Evolutionary conservation across 768 basidiomycete species (phyloP), one percentile per base, ranked within the genome.

Genomic region (Suillus hirtellus): DNA sequence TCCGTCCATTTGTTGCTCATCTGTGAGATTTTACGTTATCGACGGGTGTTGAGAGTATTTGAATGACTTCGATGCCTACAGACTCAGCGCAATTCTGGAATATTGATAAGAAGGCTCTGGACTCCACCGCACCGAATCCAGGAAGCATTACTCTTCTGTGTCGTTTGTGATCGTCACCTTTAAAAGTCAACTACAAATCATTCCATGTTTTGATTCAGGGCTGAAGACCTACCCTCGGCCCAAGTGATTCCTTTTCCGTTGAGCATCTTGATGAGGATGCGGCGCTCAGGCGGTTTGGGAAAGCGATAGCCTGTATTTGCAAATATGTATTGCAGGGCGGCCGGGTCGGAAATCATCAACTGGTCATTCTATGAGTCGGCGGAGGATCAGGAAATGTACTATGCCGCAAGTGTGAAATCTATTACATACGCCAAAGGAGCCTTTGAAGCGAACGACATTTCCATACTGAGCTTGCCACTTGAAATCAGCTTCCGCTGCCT

Each of bases 131-230:
- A 60, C 85, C 84, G 63, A 87, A 86, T 3, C 82, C 85, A 3
- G 84, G 85, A 55, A 83, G 75, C 77, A 86, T 80, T 24, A 84
- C 76, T 65, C 78, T 85, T 63, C 83, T 73, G 60, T 86, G 84
- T 52, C 86, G 78, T 68, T 17, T 53, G 64, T 87, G 86, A 40
- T 73, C 79, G n/a, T 78, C 73, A 2, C 79, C 74, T 75, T 54
- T 6, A 15, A 52, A 60, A 31, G 9, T 47, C 8, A 37, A 35
- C 5, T n/a, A 19, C 24, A 42, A 10, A 58, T 15, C 38, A 58
- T 42, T 27, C 11, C 5, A 27, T 31, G 46, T 47, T 58, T 34
- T 15, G 12, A 53, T 49, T n/a, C 15, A 76, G 40, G n/a, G 34
- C 1, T 6, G 35, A 46, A 27, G 10, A 62, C 71, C 24, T 59